A percentile compares a stretch with the other conserved stretches of the same genome.
Evolutionary conservation across 768 basidiomycete species (phyloP).

Genomic region (Boletus pseudo-olivaceus): DNA sequence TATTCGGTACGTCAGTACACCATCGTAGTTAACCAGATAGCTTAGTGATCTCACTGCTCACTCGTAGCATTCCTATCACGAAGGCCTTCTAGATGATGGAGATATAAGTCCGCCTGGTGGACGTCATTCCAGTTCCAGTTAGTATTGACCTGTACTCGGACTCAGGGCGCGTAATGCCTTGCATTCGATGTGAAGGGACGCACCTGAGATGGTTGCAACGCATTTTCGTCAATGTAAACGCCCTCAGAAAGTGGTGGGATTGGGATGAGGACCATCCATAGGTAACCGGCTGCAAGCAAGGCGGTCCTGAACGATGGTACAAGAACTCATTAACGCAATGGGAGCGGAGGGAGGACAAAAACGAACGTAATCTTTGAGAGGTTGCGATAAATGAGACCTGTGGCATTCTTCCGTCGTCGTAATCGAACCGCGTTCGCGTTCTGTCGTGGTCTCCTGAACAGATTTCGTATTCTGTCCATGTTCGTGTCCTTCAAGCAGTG

Average conservation of each 20-base stretch:
- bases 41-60: constrained; percentile 54
- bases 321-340: constrained; percentile 1
- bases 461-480: constrained; percentile 23
- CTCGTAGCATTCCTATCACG: constrained; percentile 62
- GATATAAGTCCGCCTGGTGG: constrained; percentile 77
- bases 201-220: constrained; percentile 90
- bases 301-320: constrained; percentile 39
- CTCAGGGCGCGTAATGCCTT: background rate
- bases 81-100: constrained; percentile 63
- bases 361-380: constrained; percentile 33
- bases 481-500: background rate
- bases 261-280: constrained; percentile 85
- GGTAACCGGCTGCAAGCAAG: constrained; percentile 62
- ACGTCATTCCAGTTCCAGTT: constrained; percentile 94
- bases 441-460: constrained; percentile 18
- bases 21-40: background rate
- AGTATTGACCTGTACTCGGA: constrained; percentile 67
- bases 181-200: constrained; percentile 2
- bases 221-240: constrained; percentile 94
- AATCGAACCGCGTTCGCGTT: constrained; percentile 41
- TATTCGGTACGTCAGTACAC: constrained; percentile 28
- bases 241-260: constrained; percentile 55
- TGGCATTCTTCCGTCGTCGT: constrained; percentile 41
- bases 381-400: constrained; percentile 32
- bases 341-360: background rate